Base-by-base conservation (phyloP, 1,284 basidiomycete genomes). In the Coniferiporia sulphurascens region DNA sequence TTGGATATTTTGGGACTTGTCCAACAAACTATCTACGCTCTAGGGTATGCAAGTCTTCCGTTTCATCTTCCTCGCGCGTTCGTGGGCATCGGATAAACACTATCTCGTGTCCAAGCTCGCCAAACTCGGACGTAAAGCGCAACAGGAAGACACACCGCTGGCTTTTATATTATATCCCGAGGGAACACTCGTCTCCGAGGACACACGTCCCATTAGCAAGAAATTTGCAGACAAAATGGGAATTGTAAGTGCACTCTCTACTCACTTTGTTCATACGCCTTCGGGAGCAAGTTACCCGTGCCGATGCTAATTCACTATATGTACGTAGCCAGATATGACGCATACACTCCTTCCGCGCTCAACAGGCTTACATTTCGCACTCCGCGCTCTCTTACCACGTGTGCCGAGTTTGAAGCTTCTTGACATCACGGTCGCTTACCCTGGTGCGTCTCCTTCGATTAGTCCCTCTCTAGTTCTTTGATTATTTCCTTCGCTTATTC, bases 111-210 rank as follows among this genome's bases (percentile, higher is more conserved):
- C 73, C 27, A 78, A 79, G 65, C 81, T 87, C 45, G 81, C 82
- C 3, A 79, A 75, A 52, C 72, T 87, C 49, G 86, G 82, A 4
- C 77, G 76, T 58, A 78, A 79, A 36, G 84, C 85, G 12, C 82
- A 87, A 66, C 75, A 79, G 55, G 77, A 83, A 66, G 80, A 87
- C 58, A 82, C 80, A 22, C 89, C 92, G 0, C 77, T 97, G 41
- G 86, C 88, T 62, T 84, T 96, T 65, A 77, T 98, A 51, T 79
- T 98, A 50, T 98, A 95, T 70, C 95, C 95, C 0, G 95, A 98
- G 72, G 95, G 95, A 13, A 97, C 95, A 0, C 84, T 98, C 45
- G 86, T 93, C 9, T 92, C 89, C 69, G 80, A 83, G 57, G 76
- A 93, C 63, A 97, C 94, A 2, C 76, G 91, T 49, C 91, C 90